Conservation (phyloP, 441 rosid species). For the Hura crepitans region DNA sequence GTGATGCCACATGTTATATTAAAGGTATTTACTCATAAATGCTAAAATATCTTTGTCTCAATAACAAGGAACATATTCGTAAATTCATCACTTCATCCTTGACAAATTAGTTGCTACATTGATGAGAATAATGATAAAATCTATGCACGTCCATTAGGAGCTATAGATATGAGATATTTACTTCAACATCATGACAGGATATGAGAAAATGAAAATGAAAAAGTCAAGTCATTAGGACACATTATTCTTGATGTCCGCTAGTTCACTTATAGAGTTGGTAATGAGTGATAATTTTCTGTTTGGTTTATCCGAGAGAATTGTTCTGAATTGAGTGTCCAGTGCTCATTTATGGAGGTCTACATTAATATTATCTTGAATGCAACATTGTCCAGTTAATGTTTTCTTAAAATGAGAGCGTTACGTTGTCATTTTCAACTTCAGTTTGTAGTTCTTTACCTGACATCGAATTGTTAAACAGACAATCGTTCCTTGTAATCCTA, state of each 20-base stretch:
- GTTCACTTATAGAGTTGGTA: not conserved
- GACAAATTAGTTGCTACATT: not conserved
- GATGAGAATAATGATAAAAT: not conserved
- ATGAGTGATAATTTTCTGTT: not conserved
- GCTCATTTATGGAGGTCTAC: not conserved
- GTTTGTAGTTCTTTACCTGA: not conserved
- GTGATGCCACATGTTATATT: conserved; percentile 8
- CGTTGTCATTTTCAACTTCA: not conserved
- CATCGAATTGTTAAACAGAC: not conserved
- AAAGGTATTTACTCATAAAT: not conserved
- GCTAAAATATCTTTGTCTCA: not conserved
- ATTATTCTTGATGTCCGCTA: not conserved
- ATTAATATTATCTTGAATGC: not conserved
- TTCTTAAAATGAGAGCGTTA: not conserved
- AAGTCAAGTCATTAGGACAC: not conserved
- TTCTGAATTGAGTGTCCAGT: not conserved
- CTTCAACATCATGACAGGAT: not conserved
- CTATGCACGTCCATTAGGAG: not conserved
- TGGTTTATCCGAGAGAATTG: not conserved
- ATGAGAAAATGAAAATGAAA: not conserved
- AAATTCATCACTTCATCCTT: not conserved
- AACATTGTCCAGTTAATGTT: not conserved
- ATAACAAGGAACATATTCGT: not conserved
- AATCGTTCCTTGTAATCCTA: not conserved
- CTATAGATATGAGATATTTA: not conserved